These are phyloP conservation scores for Tricholoma hemisulphureum DNA, from an alignment of 768 basidiomycete species.

Conservation along the genomic window DNA sequence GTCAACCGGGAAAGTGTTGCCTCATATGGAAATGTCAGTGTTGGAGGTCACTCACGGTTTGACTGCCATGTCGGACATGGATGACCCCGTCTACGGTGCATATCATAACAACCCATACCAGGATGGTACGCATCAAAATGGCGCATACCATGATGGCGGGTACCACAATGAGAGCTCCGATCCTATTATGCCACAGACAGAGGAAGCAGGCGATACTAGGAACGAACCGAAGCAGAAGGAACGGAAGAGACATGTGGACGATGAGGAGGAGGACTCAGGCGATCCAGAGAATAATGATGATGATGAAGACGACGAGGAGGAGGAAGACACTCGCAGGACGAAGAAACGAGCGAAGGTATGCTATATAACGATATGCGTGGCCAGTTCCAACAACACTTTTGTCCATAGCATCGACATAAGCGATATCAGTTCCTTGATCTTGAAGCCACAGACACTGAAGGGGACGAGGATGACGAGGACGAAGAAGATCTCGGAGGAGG, in stretches of 20 bases:
- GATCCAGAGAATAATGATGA: slow-evolving; percentile 45
- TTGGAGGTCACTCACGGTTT: too few species aligned
- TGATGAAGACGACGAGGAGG: slow-evolving; percentile 56
- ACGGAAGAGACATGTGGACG: slow-evolving; percentile 24
- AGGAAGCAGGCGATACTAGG: slow-evolving; percentile 39
- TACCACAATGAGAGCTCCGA: slow-evolving; percentile 26
- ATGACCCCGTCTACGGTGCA: slow-evolving; percentile 30
- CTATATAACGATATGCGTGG: neutral
- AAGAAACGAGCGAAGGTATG: slow-evolving; percentile 64
- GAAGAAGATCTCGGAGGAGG: slow-evolving; percentile 65
- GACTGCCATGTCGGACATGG: slow-evolving; percentile 44
- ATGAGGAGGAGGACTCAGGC: slow-evolving; percentile 35
- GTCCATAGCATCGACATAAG: slow-evolving; percentile 60
- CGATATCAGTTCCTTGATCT: slow-evolving; percentile 88
- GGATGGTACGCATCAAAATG: slow-evolving; percentile 17
- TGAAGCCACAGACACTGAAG: slow-evolving; percentile 94
- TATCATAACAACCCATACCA: slow-evolving; percentile 16
- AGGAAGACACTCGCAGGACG: slow-evolving; percentile 51
- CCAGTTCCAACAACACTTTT: slow-evolving; percentile 7
- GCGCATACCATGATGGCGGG: slow-evolving; percentile 14
- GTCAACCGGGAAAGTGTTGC: too few species aligned
- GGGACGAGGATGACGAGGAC: slow-evolving; percentile 93
- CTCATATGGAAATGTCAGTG: too few species aligned
- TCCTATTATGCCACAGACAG: slow-evolving; percentile 33
- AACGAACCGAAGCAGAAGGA: slow-evolving; percentile 38